phyloP scores from a whole-genome alignment of 106 monocot species.

The Allium fistulosum region DNA sequence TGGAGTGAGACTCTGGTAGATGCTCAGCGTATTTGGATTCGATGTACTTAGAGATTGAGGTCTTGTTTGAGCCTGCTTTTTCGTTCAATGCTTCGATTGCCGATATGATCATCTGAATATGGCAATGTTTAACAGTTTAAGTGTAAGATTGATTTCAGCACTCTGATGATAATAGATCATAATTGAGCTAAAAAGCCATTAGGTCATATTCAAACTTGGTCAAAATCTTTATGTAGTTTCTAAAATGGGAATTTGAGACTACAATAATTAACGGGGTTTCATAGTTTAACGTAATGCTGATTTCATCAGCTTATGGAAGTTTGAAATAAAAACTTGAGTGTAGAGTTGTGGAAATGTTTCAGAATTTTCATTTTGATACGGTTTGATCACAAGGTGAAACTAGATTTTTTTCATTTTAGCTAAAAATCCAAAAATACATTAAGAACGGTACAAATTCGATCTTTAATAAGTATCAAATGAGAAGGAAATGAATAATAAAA shows the following conservation, averaged over 20 bases:
- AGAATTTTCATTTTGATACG: neutral
- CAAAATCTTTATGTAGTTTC: too few species aligned
- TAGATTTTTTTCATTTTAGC: neutral
- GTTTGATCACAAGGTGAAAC: neutral
- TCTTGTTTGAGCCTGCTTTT: slow-evolving; percentile 58
- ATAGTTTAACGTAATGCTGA: neutral
- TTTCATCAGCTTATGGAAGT: too few species aligned
- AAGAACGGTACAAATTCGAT: neutral
- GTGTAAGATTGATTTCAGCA: neutral
- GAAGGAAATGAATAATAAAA: neutral
- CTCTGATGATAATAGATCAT: too few species aligned
- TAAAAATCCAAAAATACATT: neutral
- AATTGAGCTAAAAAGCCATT: too few species aligned
- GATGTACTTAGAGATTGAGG: slow-evolving; percentile 63
- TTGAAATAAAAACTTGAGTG: too few species aligned
- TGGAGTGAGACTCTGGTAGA: slow-evolving; percentile 33
- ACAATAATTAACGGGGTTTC: neutral
- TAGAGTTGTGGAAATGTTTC: neutral
- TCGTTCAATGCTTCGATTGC: slow-evolving; percentile 56
- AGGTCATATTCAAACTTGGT: too few species aligned
- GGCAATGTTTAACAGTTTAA: neutral
- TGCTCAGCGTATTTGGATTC: slow-evolving; percentile 45
- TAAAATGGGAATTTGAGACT: neutral
- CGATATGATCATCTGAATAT: slow-evolving; percentile 57
- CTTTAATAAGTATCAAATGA: neutral